Percentiles rank a stretch among this genome's conserved stretches.
These are phyloP conservation scores for Pichia manshurica DNA, from an alignment of 805 yeast genomes.

Conservation along the genomic window DNA sequence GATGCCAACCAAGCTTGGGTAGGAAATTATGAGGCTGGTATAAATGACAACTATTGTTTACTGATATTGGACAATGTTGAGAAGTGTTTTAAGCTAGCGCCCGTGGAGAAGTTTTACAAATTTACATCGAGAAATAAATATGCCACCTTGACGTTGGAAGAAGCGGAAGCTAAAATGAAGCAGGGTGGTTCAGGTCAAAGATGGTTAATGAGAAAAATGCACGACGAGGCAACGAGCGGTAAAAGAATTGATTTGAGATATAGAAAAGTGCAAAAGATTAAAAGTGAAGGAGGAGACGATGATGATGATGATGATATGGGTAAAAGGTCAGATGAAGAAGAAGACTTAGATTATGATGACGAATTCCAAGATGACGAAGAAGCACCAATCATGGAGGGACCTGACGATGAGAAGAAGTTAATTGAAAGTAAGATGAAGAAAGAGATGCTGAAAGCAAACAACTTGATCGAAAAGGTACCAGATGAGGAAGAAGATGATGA, in stretches of 20 bases:
- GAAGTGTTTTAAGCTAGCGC: slow-evolving; percentile 73
- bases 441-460: slow-evolving; percentile 80
- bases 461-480: slow-evolving; percentile 56
- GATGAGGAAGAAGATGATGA: slow-evolving; percentile 58
- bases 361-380: slow-evolving; percentile 99
- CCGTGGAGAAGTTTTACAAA: slow-evolving; percentile 89
- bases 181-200: slow-evolving; percentile 70
- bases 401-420: slow-evolving; percentile 90
- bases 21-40: slow-evolving; percentile 90
- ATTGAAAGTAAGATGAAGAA: slow-evolving; percentile 78
- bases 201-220: slow-evolving; percentile 93
- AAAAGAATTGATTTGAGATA: slow-evolving; percentile 47
- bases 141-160: slow-evolving; percentile 90
- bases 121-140: slow-evolving; percentile 91
- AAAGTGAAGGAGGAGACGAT: slow-evolving; percentile 30
- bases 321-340: slow-evolving; percentile 61
- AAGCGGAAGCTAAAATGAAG: slow-evolving; percentile 93
- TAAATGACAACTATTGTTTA: slow-evolving; percentile 77
- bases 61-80: slow-evolving; percentile 82
- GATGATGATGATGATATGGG: slow-evolving; percentile 32
- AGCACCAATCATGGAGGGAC: slow-evolving; percentile 94
- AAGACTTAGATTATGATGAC: slow-evolving; percentile 90
- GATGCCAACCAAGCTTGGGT: slow-evolving; percentile 94
- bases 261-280: slow-evolving; percentile 35
- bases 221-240: slow-evolving; percentile 52